Conservation (phyloP, 805 yeast species). For the Candida cerambycidarum region DNA sequence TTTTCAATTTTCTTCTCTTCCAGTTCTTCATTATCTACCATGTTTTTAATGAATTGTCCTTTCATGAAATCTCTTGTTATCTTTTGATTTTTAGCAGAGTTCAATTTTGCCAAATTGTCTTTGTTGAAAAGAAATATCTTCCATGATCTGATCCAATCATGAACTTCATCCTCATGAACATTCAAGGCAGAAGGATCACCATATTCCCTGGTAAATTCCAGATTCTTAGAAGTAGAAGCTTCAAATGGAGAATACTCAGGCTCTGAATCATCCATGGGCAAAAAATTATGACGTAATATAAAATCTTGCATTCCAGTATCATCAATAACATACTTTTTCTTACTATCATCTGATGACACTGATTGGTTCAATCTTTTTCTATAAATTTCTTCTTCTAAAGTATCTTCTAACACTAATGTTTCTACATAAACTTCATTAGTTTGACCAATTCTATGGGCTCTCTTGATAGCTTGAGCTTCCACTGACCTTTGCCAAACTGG, state of each 20-base stretch:
- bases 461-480: constrained; percentile 75
- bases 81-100: constrained; percentile 22
- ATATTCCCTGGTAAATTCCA: constrained; percentile 1
- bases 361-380: constrained; percentile 28
- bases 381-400: constrained; percentile 70
- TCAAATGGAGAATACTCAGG: constrained; percentile 37
- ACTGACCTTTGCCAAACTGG: constrained; percentile 70
- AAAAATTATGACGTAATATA: constrained; percentile 50
- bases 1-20: constrained; percentile 2
- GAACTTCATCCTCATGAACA: constrained; percentile 12
- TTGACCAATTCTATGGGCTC: constrained; percentile 79
- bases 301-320: constrained; percentile 59
- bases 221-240: constrained; percentile 20
- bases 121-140: constrained; percentile 27
- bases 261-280: constrained; percentile 27
- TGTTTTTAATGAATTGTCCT: constrained; percentile 18
- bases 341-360: constrained; percentile 11
- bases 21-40: constrained; percentile 13
- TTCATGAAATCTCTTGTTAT: constrained; percentile 19
- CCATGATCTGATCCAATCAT: constrained; percentile 22
- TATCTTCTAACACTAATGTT: constrained; percentile 58
- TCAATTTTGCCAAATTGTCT: constrained; percentile 29
- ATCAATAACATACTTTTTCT: constrained; percentile 49
- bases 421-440: constrained; percentile 64
- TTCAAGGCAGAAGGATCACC: constrained; percentile 14